Conservation (phyloP, 2,329 filamentous ascomycete genomes). For the Gliomastix tumulicola region DNA sequence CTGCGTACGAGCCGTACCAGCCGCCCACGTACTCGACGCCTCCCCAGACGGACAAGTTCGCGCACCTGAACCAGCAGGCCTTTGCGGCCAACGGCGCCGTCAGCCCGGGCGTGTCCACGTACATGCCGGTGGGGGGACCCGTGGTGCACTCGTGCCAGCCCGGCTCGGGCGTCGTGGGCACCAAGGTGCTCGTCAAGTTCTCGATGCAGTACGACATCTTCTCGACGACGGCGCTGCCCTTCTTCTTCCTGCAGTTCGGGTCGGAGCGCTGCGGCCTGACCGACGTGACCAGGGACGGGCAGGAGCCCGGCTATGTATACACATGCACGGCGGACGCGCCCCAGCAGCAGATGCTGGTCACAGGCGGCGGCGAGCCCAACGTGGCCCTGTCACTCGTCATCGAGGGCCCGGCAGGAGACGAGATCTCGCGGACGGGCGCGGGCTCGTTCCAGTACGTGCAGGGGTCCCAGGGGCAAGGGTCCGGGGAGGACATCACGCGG, state of each 20-base stretch:
- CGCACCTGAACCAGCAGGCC: slow-evolving; percentile 46
- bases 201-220: slow-evolving; percentile 68
- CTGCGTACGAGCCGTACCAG: too few species aligned
- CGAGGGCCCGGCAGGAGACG: slow-evolving; percentile 43
- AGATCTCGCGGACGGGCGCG: slow-evolving; percentile 41
- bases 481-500: slow-evolving; percentile 35
- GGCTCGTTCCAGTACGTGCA: slow-evolving; percentile 42
- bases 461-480: too few species aligned
- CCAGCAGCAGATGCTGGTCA: slow-evolving; percentile 51
- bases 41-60: slow-evolving; percentile 39
- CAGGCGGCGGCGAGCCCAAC: slow-evolving; percentile 38
- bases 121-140: slow-evolving; percentile 49
- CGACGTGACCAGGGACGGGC: slow-evolving; percentile 54
- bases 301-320: slow-evolving; percentile 58
- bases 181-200: slow-evolving; percentile 67
- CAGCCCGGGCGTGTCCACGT: slow-evolving; percentile 58
- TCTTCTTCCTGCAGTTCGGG: slow-evolving; percentile 70
- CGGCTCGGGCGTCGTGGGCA: slow-evolving; percentile 58
- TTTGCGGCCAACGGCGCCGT: slow-evolving; percentile 57
- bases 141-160: slow-evolving; percentile 67
- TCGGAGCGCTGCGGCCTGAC: slow-evolving; percentile 57
- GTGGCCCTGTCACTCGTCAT: slow-evolving; percentile 49
- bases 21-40: slow-evolving; percentile 41
- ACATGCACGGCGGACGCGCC: slow-evolving; percentile 68
- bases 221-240: slow-evolving; percentile 44